A percentile compares a stretch with the other conserved stretches of the same genome.
These are phyloP conservation scores for Sporothrix protearum DNA, from an alignment of 2,329 filamentous ascomycete genomes.

Conservation along the genomic window DNA sequence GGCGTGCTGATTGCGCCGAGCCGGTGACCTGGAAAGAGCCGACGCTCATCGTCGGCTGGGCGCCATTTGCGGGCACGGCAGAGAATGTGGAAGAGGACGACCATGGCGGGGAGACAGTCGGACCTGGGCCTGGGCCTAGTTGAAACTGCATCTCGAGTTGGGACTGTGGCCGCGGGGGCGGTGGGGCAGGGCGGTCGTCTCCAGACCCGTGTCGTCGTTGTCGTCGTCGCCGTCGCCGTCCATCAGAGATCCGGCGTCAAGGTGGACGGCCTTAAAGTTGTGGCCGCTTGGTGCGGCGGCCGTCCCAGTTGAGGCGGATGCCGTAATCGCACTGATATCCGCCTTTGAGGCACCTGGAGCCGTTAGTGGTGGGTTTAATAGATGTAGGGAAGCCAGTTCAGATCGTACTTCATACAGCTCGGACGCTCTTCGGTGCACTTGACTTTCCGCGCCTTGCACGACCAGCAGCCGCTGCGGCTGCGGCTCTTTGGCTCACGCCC, in stretches of 20 bases:
- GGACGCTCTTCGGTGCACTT: slow-evolving; percentile 81
- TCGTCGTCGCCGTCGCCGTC: slow-evolving; percentile 23
- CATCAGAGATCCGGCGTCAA: slow-evolving; percentile 19
- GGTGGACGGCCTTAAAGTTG: slow-evolving; percentile 36
- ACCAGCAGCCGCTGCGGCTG: slow-evolving; percentile 68
- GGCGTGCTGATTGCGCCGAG: not conserved
- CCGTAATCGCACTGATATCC: slow-evolving; percentile 76
- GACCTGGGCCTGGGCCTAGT: slow-evolving; percentile 8
- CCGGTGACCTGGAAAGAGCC: slow-evolving; percentile 19
- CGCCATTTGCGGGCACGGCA: not conserved
- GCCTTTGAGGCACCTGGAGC: slow-evolving; percentile 59
- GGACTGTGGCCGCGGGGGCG: slow-evolving; percentile 16
- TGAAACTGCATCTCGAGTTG: slow-evolving; percentile 20
- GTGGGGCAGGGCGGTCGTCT: slow-evolving; percentile 2
- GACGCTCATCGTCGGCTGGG: not conserved
- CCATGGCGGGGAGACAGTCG: slow-evolving; percentile 14
- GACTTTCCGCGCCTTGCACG: slow-evolving; percentile 68
- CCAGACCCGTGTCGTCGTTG: not conserved
- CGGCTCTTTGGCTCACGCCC: slow-evolving; percentile 63
- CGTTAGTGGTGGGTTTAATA: not conserved
- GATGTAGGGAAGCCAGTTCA: not conserved
- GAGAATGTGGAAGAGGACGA: slow-evolving; percentile 16
- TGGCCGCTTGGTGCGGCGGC: slow-evolving; percentile 59
- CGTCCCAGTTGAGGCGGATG: slow-evolving; percentile 77
- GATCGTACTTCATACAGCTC: slow-evolving; percentile 58